Percentiles rank a stretch among this genome's conserved stretches.
Conservation (phyloP, 805 yeast genomes). For the Pichia ethanolica region DNA sequence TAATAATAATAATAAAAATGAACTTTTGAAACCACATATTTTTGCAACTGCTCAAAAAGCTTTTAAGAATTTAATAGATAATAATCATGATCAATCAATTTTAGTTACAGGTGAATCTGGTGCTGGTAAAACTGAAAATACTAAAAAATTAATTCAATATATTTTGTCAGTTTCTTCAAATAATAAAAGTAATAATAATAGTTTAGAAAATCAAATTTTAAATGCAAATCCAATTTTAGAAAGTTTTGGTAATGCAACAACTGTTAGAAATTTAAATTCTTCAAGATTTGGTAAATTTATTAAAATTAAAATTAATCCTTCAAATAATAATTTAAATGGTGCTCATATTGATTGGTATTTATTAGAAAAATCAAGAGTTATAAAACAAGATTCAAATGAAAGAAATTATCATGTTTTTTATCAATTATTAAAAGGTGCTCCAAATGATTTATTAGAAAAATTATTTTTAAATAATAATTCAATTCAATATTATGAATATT, state of each 20-base stretch:
- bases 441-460: conserved; percentile 39
- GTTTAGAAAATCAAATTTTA: conserved; percentile 74
- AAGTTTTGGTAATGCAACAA: conserved; percentile 95
- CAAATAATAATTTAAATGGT: conserved; percentile 62
- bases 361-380: conserved; percentile 88
- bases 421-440: conserved; percentile 68
- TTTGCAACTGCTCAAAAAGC: conserved; percentile 87
- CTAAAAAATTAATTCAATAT: conserved; percentile 90
- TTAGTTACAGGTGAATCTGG: conserved; percentile 99
- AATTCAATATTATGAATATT: conserved; percentile 45
- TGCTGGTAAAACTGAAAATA: conserved; percentile 97
- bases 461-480: conserved; percentile 35
- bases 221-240: conserved; percentile 95
- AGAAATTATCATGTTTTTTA: conserved; percentile 93
- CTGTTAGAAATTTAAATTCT: conserved; percentile 87
- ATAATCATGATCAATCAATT: conserved; percentile 76
- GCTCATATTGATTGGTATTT: conserved; percentile 94
- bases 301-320: conserved; percentile 52
- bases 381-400: conserved; percentile 64
- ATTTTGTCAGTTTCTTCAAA: conserved; percentile 62
- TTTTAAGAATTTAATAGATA: conserved; percentile 61
- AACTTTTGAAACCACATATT: conserved; percentile 66
- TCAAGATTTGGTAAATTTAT: conserved; percentile 96
- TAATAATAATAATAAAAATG: conserved; percentile 2
- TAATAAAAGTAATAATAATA: conserved; percentile 19